Percentiles rank a stretch among this genome's conserved stretches.
Conservation (phyloP, 495 filamentous ascomycete genomes). For the Penicillium tannophilum region DNA sequence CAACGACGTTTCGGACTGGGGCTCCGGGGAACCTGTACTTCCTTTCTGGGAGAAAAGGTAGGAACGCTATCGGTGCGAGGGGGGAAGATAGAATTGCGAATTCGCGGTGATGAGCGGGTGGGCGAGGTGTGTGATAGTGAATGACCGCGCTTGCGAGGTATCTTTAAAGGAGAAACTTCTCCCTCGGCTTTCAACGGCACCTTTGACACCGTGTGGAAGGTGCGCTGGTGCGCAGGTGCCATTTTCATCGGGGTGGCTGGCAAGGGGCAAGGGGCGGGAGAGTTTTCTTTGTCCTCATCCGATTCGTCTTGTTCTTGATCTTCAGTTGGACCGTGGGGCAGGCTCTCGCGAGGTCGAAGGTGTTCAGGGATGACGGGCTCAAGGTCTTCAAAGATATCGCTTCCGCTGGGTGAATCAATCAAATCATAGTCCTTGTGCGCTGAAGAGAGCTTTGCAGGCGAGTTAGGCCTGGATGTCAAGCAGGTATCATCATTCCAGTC, state of each 20-base stretch:
- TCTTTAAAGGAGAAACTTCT: conserved; percentile 59
- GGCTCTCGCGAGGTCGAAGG: not conserved
- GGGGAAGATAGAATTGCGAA: conserved; percentile 29
- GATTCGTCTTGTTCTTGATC: conserved; percentile 10
- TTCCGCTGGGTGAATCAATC: conserved; percentile 18
- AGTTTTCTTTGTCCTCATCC: conserved; percentile 40
- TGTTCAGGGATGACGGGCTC: conserved; percentile 6
- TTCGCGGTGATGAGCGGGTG: conserved; percentile 37
- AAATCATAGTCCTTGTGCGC: conserved; percentile 8
- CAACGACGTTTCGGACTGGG: conserved; percentile 30
- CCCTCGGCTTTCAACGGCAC: conserved; percentile 73
- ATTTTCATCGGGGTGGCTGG: conserved; percentile 40
- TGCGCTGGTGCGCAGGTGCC: conserved; percentile 33
- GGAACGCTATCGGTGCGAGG: conserved; percentile 20
- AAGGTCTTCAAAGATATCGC: conserved; percentile 29
- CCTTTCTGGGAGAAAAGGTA: conserved; percentile 31
- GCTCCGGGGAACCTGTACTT: conserved; percentile 24
- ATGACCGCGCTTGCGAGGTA: conserved; percentile 56
- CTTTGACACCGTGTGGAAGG: conserved; percentile 73
- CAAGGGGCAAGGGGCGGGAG: conserved; percentile 22
- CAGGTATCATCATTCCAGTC: conserved; percentile 12
- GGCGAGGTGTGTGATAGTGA: conserved; percentile 45
- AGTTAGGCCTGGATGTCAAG: conserved; percentile 14
- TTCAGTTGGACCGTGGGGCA: conserved; percentile 15
- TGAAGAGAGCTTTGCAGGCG: conserved; percentile 5